Conservation (phyloP, 2,329 filamentous ascomycete species). For the Paraphaeosphaeria minitans region DNA sequence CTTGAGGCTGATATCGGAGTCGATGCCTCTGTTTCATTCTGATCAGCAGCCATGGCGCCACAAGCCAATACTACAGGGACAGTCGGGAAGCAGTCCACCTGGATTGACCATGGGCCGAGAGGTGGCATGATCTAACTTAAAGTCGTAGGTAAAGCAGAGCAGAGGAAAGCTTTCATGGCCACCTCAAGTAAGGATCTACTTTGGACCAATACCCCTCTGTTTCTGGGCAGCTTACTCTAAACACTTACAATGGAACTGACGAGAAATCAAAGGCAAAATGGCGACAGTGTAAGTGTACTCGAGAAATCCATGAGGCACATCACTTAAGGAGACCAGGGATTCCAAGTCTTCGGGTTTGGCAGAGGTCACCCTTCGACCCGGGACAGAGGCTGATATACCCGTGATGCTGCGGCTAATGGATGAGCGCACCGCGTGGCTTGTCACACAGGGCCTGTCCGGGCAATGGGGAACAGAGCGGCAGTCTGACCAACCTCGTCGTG, state of each 20-base stretch:
- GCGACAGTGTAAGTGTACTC: not conserved
- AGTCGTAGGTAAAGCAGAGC: too few relatives aligned
- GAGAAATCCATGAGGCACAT: not conserved
- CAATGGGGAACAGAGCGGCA: conserved; percentile 1
- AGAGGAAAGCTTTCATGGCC: too few relatives aligned
- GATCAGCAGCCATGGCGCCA: not conserved
- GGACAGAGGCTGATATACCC: not conserved
- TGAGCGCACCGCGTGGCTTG: not conserved
- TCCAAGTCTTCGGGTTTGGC: not conserved
- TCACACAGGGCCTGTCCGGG: not conserved
- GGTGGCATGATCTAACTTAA: too few relatives aligned
- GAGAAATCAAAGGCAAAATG: not conserved
- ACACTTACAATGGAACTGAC: not conserved
- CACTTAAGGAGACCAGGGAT: not conserved
- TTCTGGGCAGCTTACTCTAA: not conserved
- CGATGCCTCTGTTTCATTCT: not conserved
- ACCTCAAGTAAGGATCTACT: too few relatives aligned
- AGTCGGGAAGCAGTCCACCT: too few relatives aligned
- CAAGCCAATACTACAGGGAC: not conserved
- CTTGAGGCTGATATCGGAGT: not conserved
- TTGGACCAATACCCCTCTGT: not conserved
- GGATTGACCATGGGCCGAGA: too few relatives aligned
- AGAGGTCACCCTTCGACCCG: not conserved
- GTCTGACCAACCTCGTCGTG: not conserved
- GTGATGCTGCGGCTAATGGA: conserved; percentile 1